phyloP scores from a whole-genome alignment of 192 early-diverging fungal genomes.

The Paraglomus brasilianum region DNA sequence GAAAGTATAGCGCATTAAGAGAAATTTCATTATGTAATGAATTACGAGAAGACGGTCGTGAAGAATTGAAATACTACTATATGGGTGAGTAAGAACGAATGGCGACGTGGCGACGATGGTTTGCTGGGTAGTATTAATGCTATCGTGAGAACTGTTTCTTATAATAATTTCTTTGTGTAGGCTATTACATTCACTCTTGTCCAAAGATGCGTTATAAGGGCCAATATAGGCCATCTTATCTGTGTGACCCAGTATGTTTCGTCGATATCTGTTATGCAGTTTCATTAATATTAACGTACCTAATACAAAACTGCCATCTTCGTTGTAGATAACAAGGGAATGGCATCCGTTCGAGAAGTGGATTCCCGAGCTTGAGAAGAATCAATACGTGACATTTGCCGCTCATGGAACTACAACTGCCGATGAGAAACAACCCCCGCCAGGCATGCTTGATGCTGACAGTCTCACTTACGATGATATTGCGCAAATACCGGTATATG shows the following conservation, averaged over 20 bases:
- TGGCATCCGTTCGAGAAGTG: conserved; percentile 56
- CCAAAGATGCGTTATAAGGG: conserved; percentile 95
- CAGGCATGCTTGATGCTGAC: conserved; percentile 32
- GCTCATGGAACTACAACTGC: conserved; percentile 16
- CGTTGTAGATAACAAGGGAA: conserved; percentile 42
- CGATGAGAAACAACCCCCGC: neutral
- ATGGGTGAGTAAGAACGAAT: conserved; percentile 63
- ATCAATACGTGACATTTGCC: conserved; percentile 52
- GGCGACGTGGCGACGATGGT: neutral
- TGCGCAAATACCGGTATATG: neutral
- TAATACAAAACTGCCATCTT: conserved; percentile 23
- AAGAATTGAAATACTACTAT: conserved; percentile 78
- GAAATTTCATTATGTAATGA: conserved; percentile 71
- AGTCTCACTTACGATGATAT: conserved; percentile 4
- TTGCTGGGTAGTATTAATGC: neutral
- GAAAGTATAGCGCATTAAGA: conserved; percentile 81
- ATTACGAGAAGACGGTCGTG: conserved; percentile 42
- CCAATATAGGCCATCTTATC: conserved; percentile 78
- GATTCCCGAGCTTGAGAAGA: conserved; percentile 47
- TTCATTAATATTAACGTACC: conserved; percentile 21
- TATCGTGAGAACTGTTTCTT: neutral
- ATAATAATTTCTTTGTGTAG: conserved; percentile 38
- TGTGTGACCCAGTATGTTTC: conserved; percentile 67
- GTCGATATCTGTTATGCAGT: conserved; percentile 31
- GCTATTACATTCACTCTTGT: conserved; percentile 90